Percentiles rank a stretch among this genome's conserved stretches.
phyloP scores from a whole-genome alignment of 2,329 filamentous ascomycete genomes.

The Trichoderma lentiforme region DNA sequence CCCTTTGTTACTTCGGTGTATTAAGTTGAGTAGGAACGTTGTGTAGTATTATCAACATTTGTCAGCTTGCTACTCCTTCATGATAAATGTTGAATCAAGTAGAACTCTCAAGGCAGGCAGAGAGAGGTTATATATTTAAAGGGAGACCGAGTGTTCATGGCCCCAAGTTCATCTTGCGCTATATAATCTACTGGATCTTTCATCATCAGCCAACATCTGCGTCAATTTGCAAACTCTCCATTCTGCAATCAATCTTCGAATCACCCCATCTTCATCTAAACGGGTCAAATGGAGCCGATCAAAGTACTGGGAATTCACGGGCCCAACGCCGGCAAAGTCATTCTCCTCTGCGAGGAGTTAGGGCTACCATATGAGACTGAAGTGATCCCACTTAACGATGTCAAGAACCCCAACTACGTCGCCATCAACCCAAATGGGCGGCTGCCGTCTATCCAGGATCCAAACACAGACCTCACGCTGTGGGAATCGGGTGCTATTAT shows the following conservation, averaged over 20 bases:
- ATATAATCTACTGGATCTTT: background rate
- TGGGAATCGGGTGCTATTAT: conserved; percentile 31
- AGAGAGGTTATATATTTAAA: background rate
- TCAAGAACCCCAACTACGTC: conserved; percentile 28
- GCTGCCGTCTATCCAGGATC: conserved; percentile 34
- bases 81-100: background rate
- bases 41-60: background rate
- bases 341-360: conserved; percentile 37
- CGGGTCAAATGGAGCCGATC: background rate
- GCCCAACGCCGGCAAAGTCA: conserved; percentile 33
- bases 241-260: background rate
- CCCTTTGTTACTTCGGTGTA: background rate
- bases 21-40: background rate
- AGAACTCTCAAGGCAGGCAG: background rate
- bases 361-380: conserved; percentile 34
- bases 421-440: conserved; percentile 37
- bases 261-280: background rate
- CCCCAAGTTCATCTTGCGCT: background rate
- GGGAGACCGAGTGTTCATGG: background rate
- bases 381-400: conserved; percentile 20
- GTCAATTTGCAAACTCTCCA: background rate
- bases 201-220: background rate
- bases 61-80: background rate
- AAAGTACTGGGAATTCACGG: conserved; percentile 18
- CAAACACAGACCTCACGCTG: conserved; percentile 30